Evolutionary conservation across 1,139 yeast genomes (phyloP), one percentile per base, ranked within the genome.

Genomic region (Scheffersomyces titani): DNA sequence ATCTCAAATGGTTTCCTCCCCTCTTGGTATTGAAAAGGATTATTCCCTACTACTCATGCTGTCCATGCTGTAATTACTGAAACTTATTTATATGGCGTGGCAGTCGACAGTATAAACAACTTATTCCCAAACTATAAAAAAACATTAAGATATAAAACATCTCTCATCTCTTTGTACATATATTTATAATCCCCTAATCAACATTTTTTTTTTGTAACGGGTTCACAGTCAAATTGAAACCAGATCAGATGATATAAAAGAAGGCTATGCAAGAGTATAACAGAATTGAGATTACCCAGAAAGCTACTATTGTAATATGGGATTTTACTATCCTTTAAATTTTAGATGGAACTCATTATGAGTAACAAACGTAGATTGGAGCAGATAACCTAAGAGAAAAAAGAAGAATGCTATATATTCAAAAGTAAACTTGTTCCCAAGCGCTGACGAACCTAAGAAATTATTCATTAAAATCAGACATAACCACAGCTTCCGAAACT

Each of bases 401-500:
- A 30, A 30, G 16, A 30, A 30, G 5, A 9, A 30, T 30, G 40
- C 40, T 30, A 30, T 30, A 11, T 11, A 16, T 11, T 30, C 40
- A 30, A 11, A 30, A 30, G 40, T 30, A 30, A 30, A 3, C 40
- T 11, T n/a, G n/a, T n/a, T n/a, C n/a, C n/a, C n/a, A 6, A 11
- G 11, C 40, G 11, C 40, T 9, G 40, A 30, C 24, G 6, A 30
- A 30, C 11, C 40, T 30, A 11, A 30, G 40, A 30, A 5, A 30
- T 11, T 11, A 30, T 30, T 30, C 40, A 30, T 30, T 9, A 30
- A 30, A 16, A 11, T 30, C 40, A 30, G 16, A 30, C 75, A 56
- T 65, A 73, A 49, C 75, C 75, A 58, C 60, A 75, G 54, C 71
- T 70, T 2, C 81, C 81, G 58, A 74, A 75, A 57, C 81, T 76